A percentile compares a stretch with the other conserved stretches of the same genome.
Conservation (phyloP, 768 basidiomycete species). For the Kwoniella newhampshirensis region DNA sequence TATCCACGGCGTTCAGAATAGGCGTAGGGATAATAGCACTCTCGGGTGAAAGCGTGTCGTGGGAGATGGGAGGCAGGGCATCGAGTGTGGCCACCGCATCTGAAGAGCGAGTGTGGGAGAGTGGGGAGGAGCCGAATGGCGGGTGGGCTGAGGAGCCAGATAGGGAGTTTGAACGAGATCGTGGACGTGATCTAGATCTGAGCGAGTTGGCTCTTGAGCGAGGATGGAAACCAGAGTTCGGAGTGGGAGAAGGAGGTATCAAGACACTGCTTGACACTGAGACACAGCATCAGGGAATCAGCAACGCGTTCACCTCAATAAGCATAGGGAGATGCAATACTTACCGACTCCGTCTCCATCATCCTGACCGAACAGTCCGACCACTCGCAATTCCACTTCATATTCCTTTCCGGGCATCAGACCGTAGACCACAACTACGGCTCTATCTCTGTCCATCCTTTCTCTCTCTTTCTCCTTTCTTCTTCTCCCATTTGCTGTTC, state of each 20-base stretch:
- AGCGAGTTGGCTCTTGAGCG: constrained; percentile 51
- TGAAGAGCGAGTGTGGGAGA: constrained; percentile 9
- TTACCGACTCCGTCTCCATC: constrained; percentile 34
- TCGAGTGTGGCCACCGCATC: constrained; percentile 15
- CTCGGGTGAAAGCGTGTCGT: constrained; percentile 11
- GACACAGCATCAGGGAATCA: constrained; percentile 7
- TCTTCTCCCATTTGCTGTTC: constrained; percentile 1
- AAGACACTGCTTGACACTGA: constrained; percentile 42
- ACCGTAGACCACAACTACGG: constrained; percentile 85
- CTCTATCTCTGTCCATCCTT: constrained; percentile 65
- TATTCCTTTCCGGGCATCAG: constrained; percentile 85
- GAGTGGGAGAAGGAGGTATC: constrained; percentile 32
- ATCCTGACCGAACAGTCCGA: constrained; percentile 52
- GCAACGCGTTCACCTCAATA: not conserved
- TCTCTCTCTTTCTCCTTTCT: constrained; percentile 16
- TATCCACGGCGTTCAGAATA: constrained; percentile 38
- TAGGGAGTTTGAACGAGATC: constrained; percentile 48
- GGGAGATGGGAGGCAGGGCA: constrained; percentile 1
- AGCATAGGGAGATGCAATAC: constrained; percentile 6
- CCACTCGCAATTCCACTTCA: constrained; percentile 78
- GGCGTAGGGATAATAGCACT: constrained; percentile 33
- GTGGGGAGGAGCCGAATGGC: constrained; percentile 6
- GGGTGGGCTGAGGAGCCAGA: constrained; percentile 17
- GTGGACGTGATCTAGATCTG: constrained; percentile 44
- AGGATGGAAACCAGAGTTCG: constrained; percentile 24